Evolutionary conservation across 2,329 filamentous ascomycete species (phyloP).

Genomic region (Colletotrichum sublineola): DNA sequence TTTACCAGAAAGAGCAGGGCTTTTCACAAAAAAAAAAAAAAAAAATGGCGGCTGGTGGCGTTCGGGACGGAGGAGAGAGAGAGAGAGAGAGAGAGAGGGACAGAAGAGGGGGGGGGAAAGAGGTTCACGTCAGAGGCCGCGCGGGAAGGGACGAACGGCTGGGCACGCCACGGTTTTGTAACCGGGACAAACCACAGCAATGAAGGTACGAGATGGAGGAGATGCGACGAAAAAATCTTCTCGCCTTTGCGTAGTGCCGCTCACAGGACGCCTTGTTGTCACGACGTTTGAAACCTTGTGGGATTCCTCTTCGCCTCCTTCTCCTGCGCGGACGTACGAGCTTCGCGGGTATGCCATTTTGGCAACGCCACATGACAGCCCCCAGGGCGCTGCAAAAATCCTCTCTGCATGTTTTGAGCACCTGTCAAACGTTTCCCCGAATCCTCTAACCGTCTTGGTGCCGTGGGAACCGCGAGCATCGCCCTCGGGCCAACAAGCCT

Average conservation of each 20-base stretch:
- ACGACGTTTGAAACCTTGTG: slow-evolving; percentile 26
- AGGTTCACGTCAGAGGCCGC: slow-evolving; percentile 16
- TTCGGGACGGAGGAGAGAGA: slow-evolving; percentile 5
- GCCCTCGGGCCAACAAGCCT: too few species aligned
- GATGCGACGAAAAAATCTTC: slow-evolving; percentile 32
- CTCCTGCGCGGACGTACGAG: background rate
- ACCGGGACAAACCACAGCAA: background rate
- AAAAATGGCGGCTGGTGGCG: background rate
- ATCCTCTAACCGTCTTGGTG: too few species aligned
- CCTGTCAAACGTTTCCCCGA: background rate
- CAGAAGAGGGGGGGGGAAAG: background rate
- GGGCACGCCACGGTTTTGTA: slow-evolving; percentile 25
- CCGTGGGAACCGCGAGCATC: background rate
- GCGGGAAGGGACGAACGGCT: background rate
- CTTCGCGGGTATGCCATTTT: background rate
- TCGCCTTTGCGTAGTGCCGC: slow-evolving; percentile 11
- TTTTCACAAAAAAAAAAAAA: background rate
- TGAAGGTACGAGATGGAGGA: slow-evolving; percentile 9
- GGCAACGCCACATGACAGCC: too few species aligned
- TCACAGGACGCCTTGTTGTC: slow-evolving; percentile 32
- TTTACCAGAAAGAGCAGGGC: background rate
- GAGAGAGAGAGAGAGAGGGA: background rate
- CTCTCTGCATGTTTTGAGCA: background rate
- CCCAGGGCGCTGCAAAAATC: too few species aligned
- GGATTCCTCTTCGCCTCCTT: slow-evolving; percentile 8